Evolutionary conservation across 192 early-diverging fungal species (phyloP), one percentile per base, ranked within the genome.

Genomic region (Backusella mclennaniae): DNA sequence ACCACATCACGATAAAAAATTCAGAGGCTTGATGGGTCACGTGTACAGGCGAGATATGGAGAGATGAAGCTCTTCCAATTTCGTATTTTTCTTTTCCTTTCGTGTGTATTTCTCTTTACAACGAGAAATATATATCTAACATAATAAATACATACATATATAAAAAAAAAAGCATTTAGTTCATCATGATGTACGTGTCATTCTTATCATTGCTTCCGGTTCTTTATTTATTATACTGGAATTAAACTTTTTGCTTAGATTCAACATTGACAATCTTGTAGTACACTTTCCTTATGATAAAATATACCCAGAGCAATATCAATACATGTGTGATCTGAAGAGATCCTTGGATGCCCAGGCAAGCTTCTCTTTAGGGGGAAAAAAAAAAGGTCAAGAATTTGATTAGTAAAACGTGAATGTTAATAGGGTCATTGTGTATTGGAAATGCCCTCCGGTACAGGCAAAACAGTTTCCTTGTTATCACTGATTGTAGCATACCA

Each of bases 391-490:
- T 1, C 39, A 71, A 4, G 69, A 31, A 71, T 33, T 1, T 59
- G 53, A 59, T 59, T 59, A 59, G 53, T 38, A 71, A 46, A 12
- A 4, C 7, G 2, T 69, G 33, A 39, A 44, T 33, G 7, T 11
- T 38, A n/a, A 31, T 76, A 95, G 88, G 98, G 98, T 59, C 96
- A 98, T 79, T 96, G 93, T 56, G 90, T 99, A 76, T 87, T 99
- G 6, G 98, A 99, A 85, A 98, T 98, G 96, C 98, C 98, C 38
- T 99, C 97, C 21, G 98, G 98, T 53, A 99, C 98, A 6, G 98
- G 98, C 46, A 99, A 99, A 80, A 99, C 98, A 1, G 90, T 99
- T 8, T 94, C 97, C 9, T 89, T 99, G 8, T 80, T 99, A 23
- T 97, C 97, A 3, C 84, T 99, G 9, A 99, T 99, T 75, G 90